These are phyloP conservation scores for Trebouxia sp. DNA, from an alignment of 139 green algal genomes.

Conservation along the genomic window DNA sequence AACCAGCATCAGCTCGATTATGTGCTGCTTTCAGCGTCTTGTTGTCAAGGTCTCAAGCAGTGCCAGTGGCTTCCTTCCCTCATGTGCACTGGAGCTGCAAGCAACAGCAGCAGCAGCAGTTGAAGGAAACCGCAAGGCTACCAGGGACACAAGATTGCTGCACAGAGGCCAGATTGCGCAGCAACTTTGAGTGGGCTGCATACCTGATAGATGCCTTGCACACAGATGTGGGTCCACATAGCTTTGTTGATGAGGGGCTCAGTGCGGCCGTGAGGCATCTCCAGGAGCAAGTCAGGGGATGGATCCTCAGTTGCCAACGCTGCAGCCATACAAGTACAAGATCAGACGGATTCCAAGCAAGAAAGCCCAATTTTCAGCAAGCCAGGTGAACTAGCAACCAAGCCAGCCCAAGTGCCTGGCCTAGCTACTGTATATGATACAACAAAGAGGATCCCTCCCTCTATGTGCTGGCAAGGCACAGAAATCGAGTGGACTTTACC, in stretches of 20 bases:
- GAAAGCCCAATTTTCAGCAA: background rate
- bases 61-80: background rate
- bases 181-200: background rate
- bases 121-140: no score
- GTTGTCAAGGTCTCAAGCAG: no score
- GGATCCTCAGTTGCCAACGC: slow-evolving; percentile 91
- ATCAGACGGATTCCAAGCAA: background rate
- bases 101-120: no score
- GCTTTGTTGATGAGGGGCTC: slow-evolving; percentile 84
- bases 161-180: background rate
- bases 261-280: slow-evolving; percentile 81
- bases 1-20: no score
- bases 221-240: slow-evolving; percentile 95
- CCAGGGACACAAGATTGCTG: background rate
- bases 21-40: no score
- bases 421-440: no score
- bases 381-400: no score
- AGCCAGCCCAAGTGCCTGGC: no score
- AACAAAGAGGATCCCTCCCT: no score
- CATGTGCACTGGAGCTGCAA: background rate
- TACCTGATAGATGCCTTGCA: slow-evolving; percentile 62
- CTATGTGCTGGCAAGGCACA: no score
- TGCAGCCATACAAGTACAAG: slow-evolving; percentile 27
- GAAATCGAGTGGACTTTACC: no score
- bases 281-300: slow-evolving; percentile 77